Percentiles rank a stretch among this genome's conserved stretches.
Conservation (phyloP, 495 filamentous ascomycete genomes). For the Daldinia decipiens region DNA sequence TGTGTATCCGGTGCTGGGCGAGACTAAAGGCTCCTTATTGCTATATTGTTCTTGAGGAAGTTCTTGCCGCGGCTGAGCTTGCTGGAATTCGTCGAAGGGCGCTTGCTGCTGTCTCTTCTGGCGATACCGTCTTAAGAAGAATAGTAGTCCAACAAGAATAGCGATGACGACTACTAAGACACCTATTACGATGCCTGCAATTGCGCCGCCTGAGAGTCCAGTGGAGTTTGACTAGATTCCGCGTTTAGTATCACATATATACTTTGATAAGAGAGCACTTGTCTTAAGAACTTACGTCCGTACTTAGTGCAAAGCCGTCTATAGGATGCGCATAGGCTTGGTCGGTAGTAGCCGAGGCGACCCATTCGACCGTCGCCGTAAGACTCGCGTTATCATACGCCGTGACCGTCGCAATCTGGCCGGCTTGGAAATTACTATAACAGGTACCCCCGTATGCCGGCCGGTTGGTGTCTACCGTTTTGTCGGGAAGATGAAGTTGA, state of each 20-base stretch:
- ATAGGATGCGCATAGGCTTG: conserved; percentile 40
- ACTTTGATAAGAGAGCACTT: not conserved
- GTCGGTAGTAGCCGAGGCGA: conserved; percentile 29
- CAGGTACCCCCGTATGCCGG: conserved; percentile 42
- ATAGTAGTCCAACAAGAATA: conserved; percentile 17
- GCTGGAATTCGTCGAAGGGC: not conserved
- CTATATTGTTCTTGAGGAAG: conserved; percentile 5
- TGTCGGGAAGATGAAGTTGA: conserved; percentile 24
- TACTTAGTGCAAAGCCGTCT: conserved; percentile 25
- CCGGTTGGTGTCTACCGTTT: conserved; percentile 25
- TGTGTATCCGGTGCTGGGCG: conserved; percentile 10
- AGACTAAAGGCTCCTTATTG: conserved; percentile 17
- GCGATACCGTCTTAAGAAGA: conserved; percentile 18
- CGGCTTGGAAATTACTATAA: conserved; percentile 29
- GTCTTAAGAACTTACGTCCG: conserved; percentile 16
- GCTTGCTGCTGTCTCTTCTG: conserved; percentile 1
- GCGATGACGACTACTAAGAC: conserved; percentile 4
- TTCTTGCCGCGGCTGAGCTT: not conserved
- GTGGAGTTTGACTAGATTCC: conserved; percentile 4
- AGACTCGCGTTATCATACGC: conserved; percentile 30
- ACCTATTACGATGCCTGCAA: conserved; percentile 34
- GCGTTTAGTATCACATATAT: conserved; percentile 7
- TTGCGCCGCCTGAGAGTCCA: conserved; percentile 25
- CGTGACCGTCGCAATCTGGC: conserved; percentile 32
- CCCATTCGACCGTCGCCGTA: conserved; percentile 26